phyloP scores from a whole-genome alignment of 2,329 filamentous ascomycete species.

The Aspergillus puulaauensis region DNA sequence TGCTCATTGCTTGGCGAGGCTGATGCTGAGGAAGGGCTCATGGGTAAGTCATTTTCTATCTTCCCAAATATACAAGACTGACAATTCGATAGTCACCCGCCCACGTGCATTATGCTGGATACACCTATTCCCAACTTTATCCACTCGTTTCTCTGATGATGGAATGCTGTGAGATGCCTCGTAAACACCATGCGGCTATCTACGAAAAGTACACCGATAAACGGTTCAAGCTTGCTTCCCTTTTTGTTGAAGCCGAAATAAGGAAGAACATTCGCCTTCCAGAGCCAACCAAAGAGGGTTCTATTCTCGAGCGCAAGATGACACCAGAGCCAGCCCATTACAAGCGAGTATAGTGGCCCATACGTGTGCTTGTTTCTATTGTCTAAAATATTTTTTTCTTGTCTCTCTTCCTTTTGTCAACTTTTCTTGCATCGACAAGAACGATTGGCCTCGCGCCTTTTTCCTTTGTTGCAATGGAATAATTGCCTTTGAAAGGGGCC shows the following conservation, averaged over 20 bases:
- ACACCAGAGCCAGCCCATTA: constrained; percentile 17
- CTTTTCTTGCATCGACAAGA: not conserved
- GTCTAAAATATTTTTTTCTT: constrained; percentile 7
- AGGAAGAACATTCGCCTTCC: constrained; percentile 58
- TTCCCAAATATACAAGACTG: constrained; percentile 14
- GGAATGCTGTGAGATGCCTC: constrained; percentile 81
- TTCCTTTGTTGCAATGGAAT: constrained; percentile 11
- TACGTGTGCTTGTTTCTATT: constrained; percentile 6
- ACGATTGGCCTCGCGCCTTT: not conserved
- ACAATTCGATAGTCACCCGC: constrained; percentile 62
- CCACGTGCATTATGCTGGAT: constrained; percentile 91
- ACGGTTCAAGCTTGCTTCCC: constrained; percentile 80
- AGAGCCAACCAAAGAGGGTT: constrained; percentile 21
- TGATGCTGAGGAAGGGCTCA: constrained; percentile 85
- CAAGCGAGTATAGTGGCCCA: constrained; percentile 19
- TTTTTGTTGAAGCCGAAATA: constrained; percentile 76
- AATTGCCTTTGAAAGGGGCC: not conserved
- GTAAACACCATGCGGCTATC: constrained; percentile 79
- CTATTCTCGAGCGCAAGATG: constrained; percentile 12
- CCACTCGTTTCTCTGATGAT: constrained; percentile 75
- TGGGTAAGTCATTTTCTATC: constrained; percentile 67
- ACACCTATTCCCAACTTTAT: constrained; percentile 81
- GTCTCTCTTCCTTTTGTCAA: constrained; percentile 12
- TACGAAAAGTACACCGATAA: constrained; percentile 90
- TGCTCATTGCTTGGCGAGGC: constrained; percentile 84